Conservation (phyloP, 192 early-diverging fungal species). For the Backusella tarrabulga region DNA sequence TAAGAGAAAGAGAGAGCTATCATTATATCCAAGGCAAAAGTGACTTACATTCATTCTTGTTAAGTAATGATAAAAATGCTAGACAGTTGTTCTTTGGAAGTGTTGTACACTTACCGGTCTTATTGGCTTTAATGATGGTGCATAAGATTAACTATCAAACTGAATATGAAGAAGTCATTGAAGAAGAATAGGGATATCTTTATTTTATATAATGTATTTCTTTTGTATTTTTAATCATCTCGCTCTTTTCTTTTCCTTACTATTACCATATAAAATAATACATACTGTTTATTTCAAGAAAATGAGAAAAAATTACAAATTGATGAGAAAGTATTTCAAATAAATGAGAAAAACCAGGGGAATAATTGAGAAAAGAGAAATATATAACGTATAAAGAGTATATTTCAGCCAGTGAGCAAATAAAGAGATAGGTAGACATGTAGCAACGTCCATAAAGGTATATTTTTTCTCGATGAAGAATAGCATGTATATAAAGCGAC, state of each 20-base stretch:
- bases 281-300: not conserved
- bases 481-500: too few relatives aligned
- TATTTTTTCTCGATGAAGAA: too few relatives aligned
- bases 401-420: too few relatives aligned
- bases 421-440: too few relatives aligned
- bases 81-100: conserved; percentile 89
- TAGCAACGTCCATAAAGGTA: too few relatives aligned
- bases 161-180: conserved; percentile 20
- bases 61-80: conserved; percentile 76
- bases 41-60: not conserved
- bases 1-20: not conserved
- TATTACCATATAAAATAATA: not conserved
- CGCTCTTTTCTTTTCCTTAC: not conserved
- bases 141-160: conserved; percentile 59
- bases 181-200: conserved; percentile 4
- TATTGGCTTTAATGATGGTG: conserved; percentile 84
- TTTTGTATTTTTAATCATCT: not conserved
- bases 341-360: too few relatives aligned
- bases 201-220: not conserved
- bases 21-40: too few relatives aligned
- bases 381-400: too few relatives aligned
- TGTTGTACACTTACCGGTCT: conserved; percentile 83
- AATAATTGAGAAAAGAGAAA: too few relatives aligned
- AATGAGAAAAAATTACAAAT: too few relatives aligned
- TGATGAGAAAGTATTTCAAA: too few relatives aligned